phyloP scores from a whole-genome alignment of 2,329 filamentous ascomycete species.

The Colletotrichum paranaense region DNA sequence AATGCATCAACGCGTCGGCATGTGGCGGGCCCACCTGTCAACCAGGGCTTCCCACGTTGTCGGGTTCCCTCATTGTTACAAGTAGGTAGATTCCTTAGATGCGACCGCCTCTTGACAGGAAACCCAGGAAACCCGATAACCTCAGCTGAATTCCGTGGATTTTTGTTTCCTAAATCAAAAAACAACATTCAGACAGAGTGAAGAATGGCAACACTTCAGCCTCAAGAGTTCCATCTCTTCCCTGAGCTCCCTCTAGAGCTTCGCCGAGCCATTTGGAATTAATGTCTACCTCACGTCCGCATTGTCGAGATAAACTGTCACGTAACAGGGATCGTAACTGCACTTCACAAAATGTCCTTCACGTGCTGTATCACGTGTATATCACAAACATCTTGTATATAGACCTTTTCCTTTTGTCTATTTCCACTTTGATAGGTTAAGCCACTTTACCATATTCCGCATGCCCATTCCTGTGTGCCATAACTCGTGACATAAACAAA shows the following conservation, averaged over 20 bases:
- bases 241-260: background rate
- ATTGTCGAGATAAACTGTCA: background rate
- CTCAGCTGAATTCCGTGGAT: background rate
- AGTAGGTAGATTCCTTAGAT: background rate
- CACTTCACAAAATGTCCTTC: no score
- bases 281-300: background rate
- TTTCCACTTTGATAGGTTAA: no score
- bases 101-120: background rate
- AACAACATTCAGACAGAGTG: background rate
- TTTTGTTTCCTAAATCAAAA: fast-evolving
- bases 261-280: background rate
- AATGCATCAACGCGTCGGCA: background rate
- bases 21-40: background rate
- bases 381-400: no score
- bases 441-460: no score
- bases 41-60: background rate
- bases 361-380: no score
- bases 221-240: background rate
- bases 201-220: background rate
- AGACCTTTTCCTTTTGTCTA: no score
- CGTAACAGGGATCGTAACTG: no score
- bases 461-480: no score
- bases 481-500: background rate
- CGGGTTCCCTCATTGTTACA: background rate
- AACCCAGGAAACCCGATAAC: background rate